These are phyloP conservation scores for Candida mesenterica DNA, from an alignment of 1,139 yeast genomes.

Conservation along the genomic window DNA sequence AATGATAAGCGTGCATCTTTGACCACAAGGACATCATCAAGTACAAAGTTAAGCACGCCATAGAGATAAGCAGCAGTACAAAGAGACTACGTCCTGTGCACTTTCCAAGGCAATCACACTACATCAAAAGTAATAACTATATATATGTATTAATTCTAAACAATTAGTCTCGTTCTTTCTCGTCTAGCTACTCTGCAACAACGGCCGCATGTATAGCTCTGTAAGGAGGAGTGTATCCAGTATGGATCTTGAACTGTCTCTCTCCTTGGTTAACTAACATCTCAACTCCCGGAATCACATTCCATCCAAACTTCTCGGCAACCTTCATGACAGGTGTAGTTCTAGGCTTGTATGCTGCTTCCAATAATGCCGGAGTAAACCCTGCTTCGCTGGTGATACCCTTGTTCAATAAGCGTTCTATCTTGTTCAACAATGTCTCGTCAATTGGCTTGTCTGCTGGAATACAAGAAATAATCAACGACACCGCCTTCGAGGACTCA, in stretches of 20 bases:
- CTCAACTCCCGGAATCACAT: slow-evolving; percentile 79
- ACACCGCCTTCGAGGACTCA: slow-evolving; percentile 43
- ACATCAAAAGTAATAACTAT: too few species aligned
- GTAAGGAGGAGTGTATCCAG: slow-evolving; percentile 67
- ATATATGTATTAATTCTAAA: too few species aligned
- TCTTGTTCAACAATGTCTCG: slow-evolving; percentile 40
- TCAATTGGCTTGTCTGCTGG: slow-evolving; percentile 86
- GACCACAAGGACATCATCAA: too few species aligned
- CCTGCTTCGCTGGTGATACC: slow-evolving; percentile 31
- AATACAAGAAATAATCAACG: slow-evolving; percentile 76
- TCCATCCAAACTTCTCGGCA: slow-evolving; percentile 68
- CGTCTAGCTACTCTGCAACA: slow-evolving; percentile 15
- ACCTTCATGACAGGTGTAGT: slow-evolving; percentile 81
- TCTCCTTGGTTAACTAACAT: slow-evolving; percentile 93
- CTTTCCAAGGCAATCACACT: too few species aligned
- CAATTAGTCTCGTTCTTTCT: too few species aligned
- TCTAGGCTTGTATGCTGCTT: slow-evolving; percentile 91
- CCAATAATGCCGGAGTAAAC: slow-evolving; percentile 61
- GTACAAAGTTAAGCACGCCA: too few species aligned
- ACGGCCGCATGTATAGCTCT: slow-evolving; percentile 61
- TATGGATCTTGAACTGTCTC: slow-evolving; percentile 79
- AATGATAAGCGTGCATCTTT: too few species aligned
- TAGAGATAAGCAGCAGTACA: too few species aligned
- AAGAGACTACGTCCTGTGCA: too few species aligned
- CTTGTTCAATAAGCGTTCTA: slow-evolving; percentile 47